Conservation (phyloP, 208 protist genomes). For the Naegleria gruberi region DNA sequence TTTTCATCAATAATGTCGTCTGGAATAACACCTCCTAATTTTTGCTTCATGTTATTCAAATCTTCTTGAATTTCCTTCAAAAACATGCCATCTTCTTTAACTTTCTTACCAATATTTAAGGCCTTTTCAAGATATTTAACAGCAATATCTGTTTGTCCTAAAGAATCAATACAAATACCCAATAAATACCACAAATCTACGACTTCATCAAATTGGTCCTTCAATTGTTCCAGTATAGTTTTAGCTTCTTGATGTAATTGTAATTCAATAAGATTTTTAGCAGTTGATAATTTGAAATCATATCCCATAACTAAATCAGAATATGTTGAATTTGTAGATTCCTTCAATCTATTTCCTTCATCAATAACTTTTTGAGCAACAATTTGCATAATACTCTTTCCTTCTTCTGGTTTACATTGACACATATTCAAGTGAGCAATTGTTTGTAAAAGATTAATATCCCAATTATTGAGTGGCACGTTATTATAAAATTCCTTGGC, state of each 20-base stretch:
- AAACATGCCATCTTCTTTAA: background rate
- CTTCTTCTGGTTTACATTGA: conserved; percentile 6
- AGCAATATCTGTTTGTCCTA: background rate
- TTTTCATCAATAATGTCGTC: background rate
- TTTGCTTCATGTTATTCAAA: background rate
- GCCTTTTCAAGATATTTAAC: background rate
- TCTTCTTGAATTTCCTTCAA: background rate
- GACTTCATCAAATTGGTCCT: background rate
- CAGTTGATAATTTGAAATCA: background rate
- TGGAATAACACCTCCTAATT: background rate
- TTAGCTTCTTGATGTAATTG: background rate
- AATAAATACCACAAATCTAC: background rate
- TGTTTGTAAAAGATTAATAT: background rate
- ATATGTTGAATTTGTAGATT: background rate
- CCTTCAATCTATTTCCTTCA: background rate
- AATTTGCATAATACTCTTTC: background rate
- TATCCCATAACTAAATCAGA: background rate
- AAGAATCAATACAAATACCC: background rate
- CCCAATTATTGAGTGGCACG: background rate
- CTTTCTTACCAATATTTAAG: background rate
- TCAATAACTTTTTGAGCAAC: background rate
- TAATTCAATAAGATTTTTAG: background rate
- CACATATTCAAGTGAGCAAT: background rate
- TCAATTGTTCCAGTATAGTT: background rate
- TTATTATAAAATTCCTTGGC: background rate